These are phyloP conservation scores for Tothia fuscella DNA, from an alignment of 2,329 filamentous ascomycete species.

Conservation along the genomic window DNA sequence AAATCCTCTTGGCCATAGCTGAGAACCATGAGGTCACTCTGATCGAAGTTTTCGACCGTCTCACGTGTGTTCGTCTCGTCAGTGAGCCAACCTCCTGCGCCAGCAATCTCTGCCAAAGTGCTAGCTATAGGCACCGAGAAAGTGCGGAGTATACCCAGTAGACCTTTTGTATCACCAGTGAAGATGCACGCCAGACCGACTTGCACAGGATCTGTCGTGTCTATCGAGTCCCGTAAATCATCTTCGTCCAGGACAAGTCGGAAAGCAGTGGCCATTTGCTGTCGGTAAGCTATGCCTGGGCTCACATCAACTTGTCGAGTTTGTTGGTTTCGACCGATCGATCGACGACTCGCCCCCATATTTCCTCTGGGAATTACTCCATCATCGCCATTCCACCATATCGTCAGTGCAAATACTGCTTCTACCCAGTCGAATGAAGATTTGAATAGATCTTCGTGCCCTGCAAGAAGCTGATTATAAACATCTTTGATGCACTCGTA, in stretches of 20 bases:
- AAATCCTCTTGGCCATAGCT: slow-evolving; percentile 51
- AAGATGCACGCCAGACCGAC: slow-evolving; percentile 72
- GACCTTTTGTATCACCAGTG: slow-evolving; percentile 68
- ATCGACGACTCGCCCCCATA: slow-evolving; percentile 31
- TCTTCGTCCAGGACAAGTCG: slow-evolving; percentile 47
- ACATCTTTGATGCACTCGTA: slow-evolving; percentile 74
- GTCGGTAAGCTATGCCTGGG: slow-evolving; percentile 57
- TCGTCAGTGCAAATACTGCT: slow-evolving; percentile 67
- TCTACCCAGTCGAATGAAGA: slow-evolving; percentile 86
- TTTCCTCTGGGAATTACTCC: slow-evolving; percentile 24
- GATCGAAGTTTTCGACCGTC: slow-evolving; percentile 57
- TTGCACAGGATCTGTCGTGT: slow-evolving; percentile 63
- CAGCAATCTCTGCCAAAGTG: slow-evolving; percentile 71
- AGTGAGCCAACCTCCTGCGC: slow-evolving; percentile 69
- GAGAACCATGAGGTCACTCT: slow-evolving; percentile 75
- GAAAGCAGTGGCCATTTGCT: slow-evolving; percentile 60
- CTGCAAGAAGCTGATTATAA: slow-evolving; percentile 70
- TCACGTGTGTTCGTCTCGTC: slow-evolving; percentile 24
- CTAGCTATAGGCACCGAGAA: slow-evolving; percentile 75
- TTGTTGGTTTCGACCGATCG: slow-evolving; percentile 18
- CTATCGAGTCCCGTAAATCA: slow-evolving; percentile 55
- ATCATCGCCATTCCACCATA: slow-evolving; percentile 85
- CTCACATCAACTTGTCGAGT: slow-evolving; percentile 38
- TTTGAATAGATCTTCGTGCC: slow-evolving; percentile 61
- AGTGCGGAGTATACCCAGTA: slow-evolving; percentile 58